Evolutionary conservation across 768 basidiomycete species (phyloP).

Genomic region (Phaeotremella skinneri): DNA sequence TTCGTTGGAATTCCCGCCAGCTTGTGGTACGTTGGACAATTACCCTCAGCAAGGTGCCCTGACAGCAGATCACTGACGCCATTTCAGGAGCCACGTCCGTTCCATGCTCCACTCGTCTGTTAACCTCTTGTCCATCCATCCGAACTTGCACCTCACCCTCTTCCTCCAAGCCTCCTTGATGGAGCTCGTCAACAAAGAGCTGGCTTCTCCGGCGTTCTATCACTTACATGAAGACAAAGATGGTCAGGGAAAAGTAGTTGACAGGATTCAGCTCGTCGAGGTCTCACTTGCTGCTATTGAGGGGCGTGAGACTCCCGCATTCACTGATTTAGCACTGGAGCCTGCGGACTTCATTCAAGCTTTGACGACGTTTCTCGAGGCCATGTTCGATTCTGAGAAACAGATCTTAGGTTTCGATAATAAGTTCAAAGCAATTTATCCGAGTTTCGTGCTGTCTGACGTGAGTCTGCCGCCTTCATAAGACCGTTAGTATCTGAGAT

Average conservation of each 20-base stretch:
- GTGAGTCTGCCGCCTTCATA: too few species aligned
- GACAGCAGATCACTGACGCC: not conserved
- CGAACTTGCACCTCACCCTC: conserved; percentile 21
- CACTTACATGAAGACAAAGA: not conserved
- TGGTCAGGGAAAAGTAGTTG: conserved; percentile 1
- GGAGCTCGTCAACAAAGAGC: conserved; percentile 17
- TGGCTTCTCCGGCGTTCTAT: conserved; percentile 1
- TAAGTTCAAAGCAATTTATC: conserved; percentile 18
- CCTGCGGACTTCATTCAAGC: conserved; percentile 18
- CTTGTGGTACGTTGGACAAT: too few species aligned
- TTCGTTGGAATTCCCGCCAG: too few species aligned
- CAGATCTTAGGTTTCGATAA: conserved; percentile 4
- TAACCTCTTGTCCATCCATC: conserved; percentile 17
- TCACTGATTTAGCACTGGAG: conserved; percentile 14
- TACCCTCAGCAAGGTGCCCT: not conserved
- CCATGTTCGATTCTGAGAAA: conserved; percentile 5
- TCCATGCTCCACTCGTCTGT: conserved; percentile 17
- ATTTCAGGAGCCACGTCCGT: conserved; percentile 17
- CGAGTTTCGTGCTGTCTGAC: conserved; percentile 25
- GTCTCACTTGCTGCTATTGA: conserved; percentile 8
- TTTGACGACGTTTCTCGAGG: conserved; percentile 14
- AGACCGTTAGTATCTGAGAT: too few species aligned
- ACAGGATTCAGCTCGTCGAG: conserved; percentile 13
- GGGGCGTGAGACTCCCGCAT: not conserved
- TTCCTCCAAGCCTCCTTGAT: conserved; percentile 18